Evolutionary conservation across 495 filamentous ascomycete genomes (phyloP).

Genomic region (Hypoxylon rickii): DNA sequence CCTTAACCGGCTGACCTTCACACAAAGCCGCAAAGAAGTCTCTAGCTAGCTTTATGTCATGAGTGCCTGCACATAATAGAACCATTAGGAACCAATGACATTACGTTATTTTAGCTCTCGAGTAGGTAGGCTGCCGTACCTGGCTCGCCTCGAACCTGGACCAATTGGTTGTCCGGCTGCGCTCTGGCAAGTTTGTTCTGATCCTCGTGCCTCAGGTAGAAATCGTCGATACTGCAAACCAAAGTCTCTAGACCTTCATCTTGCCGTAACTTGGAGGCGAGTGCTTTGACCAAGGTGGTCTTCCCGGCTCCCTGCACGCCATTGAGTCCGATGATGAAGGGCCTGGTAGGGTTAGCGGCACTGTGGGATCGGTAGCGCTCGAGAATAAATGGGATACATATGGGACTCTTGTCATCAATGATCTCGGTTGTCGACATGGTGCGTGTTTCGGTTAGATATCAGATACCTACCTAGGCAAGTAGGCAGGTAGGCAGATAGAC

Average conservation of each 20-base stretch:
- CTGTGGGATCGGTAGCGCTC: conserved; percentile 62
- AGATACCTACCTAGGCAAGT: too few species aligned
- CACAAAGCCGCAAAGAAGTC: conserved; percentile 66
- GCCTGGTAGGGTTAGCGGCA: conserved; percentile 40
- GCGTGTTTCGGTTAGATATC: too few species aligned
- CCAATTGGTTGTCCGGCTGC: conserved; percentile 71
- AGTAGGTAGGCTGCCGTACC: conserved; percentile 39
- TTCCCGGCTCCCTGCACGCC: conserved; percentile 89
- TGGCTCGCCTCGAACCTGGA: conserved; percentile 83
- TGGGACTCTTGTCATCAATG: conserved; percentile 83
- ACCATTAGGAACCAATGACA: conserved; percentile 15
- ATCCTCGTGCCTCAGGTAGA: conserved; percentile 77
- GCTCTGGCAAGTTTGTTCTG: conserved; percentile 69
- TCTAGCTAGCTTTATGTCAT: conserved; percentile 71
- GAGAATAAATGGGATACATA: conserved; percentile 86
- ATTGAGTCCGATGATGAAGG: conserved; percentile 65
- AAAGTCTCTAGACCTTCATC: conserved; percentile 70
- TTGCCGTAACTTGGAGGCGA: conserved; percentile 67
- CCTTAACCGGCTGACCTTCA: conserved; percentile 54
- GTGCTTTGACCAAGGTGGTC: conserved; percentile 77
- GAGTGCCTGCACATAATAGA: conserved; percentile 62
- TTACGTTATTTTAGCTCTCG: neutral
- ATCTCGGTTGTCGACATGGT: too few species aligned
- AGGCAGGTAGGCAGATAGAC: neutral
- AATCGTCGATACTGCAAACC: conserved; percentile 87